Evolutionary conservation across 2,329 filamentous ascomycete genomes (phyloP).

Genomic region (Ophiostoma quercus): DNA sequence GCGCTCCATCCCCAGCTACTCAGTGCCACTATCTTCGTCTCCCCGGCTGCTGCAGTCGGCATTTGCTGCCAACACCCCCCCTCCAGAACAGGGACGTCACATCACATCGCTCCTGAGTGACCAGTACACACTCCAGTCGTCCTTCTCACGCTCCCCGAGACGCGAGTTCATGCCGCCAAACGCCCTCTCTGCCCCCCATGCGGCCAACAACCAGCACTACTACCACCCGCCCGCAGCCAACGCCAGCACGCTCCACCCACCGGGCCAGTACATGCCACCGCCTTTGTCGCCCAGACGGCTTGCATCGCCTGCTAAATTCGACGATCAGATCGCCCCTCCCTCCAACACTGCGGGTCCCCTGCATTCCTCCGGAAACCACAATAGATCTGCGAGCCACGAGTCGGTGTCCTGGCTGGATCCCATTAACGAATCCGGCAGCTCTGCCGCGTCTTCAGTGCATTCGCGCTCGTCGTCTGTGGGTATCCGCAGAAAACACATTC

Average conservation of each 20-base stretch:
- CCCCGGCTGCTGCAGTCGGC: conserved; percentile 30
- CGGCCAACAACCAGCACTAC: conserved; percentile 7
- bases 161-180: conserved; percentile 33
- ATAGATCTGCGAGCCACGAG: conserved; percentile 63
- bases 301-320: conserved; percentile 10
- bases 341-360: neutral
- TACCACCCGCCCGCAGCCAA: conserved; percentile 27
- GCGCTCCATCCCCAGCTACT: conserved; percentile 30
- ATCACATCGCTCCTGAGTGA: conserved; percentile 32
- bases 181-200: conserved; percentile 20
- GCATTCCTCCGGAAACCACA: conserved; percentile 34
- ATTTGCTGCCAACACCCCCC: conserved; percentile 27
- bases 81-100: conserved; percentile 29
- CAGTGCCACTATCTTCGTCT: conserved; percentile 29
- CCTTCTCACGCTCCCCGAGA: conserved; percentile 49
- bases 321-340: conserved; percentile 12
- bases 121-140: conserved; percentile 44
- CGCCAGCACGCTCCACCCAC: conserved; percentile 38
- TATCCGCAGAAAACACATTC: conserved; percentile 63
- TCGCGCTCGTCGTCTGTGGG: conserved; percentile 70
- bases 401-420: conserved; percentile 92
- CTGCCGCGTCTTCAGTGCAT: conserved; percentile 71
- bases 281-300: conserved; percentile 61
- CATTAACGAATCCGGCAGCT: conserved; percentile 83
- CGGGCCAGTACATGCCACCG: conserved; percentile 58